These are phyloP conservation scores for Fusarium decemcellulare DNA, from an alignment of 2,329 filamentous ascomycete genomes.

Conservation along the genomic window DNA sequence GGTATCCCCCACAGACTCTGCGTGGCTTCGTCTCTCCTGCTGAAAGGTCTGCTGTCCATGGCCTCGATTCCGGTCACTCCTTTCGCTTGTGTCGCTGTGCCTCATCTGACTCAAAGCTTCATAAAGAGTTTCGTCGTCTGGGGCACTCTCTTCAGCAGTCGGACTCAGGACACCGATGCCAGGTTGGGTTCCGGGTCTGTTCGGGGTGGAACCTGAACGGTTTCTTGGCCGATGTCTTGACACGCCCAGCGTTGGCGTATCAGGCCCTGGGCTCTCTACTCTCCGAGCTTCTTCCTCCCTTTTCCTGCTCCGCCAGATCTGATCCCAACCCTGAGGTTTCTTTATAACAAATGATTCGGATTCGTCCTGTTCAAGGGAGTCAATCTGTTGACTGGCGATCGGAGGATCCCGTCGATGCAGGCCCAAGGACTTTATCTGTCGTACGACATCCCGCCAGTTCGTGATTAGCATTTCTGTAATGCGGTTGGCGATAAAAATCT, in stretches of 20 bases:
- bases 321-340: slow-evolving; percentile 54
- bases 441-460: slow-evolving; percentile 75
- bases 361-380: slow-evolving; percentile 54
- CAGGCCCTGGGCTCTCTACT: slow-evolving; percentile 54
- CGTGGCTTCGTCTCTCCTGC: not conserved
- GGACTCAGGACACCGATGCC: slow-evolving; percentile 49
- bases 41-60: not conserved
- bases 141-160: slow-evolving; percentile 49
- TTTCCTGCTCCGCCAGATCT: slow-evolving; percentile 40
- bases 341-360: slow-evolving; percentile 58
- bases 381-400: slow-evolving; percentile 20
- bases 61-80: not conserved
- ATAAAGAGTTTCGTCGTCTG: slow-evolving; percentile 24
- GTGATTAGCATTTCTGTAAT: slow-evolving; percentile 76
- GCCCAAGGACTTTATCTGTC: slow-evolving; percentile 68
- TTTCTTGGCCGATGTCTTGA: slow-evolving; percentile 41
- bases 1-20: not conserved
- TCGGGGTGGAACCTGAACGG: slow-evolving; percentile 39
- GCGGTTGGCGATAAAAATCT: slow-evolving; percentile 69
- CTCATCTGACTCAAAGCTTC: not conserved
- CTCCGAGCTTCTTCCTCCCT: slow-evolving; percentile 17
- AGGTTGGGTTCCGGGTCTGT: slow-evolving; percentile 39
- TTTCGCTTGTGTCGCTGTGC: not conserved
- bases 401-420: slow-evolving; percentile 44
- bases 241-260: slow-evolving; percentile 50